These are phyloP conservation scores for Mucor racemosus DNA, from an alignment of 371 early-diverging fungal genomes.

Conservation along the genomic window DNA sequence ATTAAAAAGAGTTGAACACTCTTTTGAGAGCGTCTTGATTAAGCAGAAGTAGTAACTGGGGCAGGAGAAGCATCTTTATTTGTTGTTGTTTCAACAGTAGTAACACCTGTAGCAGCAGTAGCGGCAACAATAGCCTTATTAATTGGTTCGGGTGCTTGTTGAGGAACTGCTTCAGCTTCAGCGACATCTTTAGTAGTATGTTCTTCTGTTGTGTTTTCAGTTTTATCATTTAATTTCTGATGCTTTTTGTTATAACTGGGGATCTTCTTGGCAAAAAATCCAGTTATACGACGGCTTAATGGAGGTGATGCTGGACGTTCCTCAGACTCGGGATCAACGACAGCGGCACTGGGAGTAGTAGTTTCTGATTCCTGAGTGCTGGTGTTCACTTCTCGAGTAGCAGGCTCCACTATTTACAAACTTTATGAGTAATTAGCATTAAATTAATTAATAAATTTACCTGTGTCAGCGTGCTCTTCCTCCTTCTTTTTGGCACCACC, in stretches of 20 bases:
- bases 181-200: neutral
- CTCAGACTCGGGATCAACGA: neutral
- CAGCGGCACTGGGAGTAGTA: neutral
- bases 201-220: slow-evolving; percentile 15
- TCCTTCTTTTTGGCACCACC: slow-evolving; percentile 21
- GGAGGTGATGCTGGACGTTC: slow-evolving; percentile 22
- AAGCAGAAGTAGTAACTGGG: slow-evolving; percentile 1
- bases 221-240: slow-evolving; percentile 14
- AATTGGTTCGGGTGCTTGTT: neutral
- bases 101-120: slow-evolving; percentile 9
- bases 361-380: neutral
- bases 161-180: too few relatives aligned
- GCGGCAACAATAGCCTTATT: slow-evolving; percentile 2
- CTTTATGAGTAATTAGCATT: neutral
- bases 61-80: neutral
- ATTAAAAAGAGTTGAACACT: slow-evolving; percentile 5
- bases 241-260: slow-evolving; percentile 19
- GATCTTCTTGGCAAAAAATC: slow-evolving; percentile 22
- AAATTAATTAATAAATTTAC: neutral
- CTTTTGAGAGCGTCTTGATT: neutral
- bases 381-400: neutral
- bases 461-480: slow-evolving; percentile 16
- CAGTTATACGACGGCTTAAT: slow-evolving; percentile 27
- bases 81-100: slow-evolving; percentile 1
- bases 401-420: neutral